Conservation (phyloP, 192 early-diverging fungal genomes). For the Coemansia sp. region DNA sequence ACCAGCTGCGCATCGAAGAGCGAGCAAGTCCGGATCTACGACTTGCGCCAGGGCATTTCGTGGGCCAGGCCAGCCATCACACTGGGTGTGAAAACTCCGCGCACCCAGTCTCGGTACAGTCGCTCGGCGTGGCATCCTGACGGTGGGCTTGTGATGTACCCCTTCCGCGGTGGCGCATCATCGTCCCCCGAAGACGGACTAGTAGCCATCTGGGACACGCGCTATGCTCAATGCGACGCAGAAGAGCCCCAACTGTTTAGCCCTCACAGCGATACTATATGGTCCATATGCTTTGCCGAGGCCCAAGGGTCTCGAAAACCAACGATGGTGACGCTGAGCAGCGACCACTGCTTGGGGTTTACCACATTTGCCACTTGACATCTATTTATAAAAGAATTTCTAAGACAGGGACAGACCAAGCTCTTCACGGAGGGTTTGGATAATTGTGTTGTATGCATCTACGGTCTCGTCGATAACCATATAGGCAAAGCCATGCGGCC, state of each 20-base stretch:
- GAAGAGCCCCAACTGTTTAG: conserved; percentile 19
- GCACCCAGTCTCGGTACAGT: conserved; percentile 32
- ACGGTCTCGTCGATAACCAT: conserved; percentile 55
- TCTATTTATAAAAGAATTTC: neutral
- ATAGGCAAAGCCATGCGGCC: conserved; percentile 48
- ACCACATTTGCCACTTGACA: conserved; percentile 20
- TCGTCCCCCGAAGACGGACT: conserved; percentile 7
- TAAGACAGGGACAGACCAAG: neutral
- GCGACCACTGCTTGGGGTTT: conserved; percentile 39
- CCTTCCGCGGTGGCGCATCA: conserved; percentile 10
- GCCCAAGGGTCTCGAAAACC: neutral
- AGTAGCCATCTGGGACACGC: conserved; percentile 42
- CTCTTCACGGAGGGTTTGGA: conserved; percentile 25
- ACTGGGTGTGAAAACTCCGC: conserved; percentile 12
- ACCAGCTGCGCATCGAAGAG: conserved; percentile 15
- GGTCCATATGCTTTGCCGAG: conserved; percentile 33
- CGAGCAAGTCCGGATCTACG: conserved; percentile 29
- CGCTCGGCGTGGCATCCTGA: conserved; percentile 45
- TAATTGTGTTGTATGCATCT: conserved; percentile 41
- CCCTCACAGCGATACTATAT: conserved; percentile 19
- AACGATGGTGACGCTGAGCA: conserved; percentile 23
- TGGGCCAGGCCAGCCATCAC: conserved; percentile 13
- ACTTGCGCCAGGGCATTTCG: conserved; percentile 17
- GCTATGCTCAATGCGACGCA: conserved; percentile 21
- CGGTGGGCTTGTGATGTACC: conserved; percentile 36